Evolutionary conservation across 176 grass and related monocot species (phyloP).

Genomic region (Oryza punctata): DNA sequence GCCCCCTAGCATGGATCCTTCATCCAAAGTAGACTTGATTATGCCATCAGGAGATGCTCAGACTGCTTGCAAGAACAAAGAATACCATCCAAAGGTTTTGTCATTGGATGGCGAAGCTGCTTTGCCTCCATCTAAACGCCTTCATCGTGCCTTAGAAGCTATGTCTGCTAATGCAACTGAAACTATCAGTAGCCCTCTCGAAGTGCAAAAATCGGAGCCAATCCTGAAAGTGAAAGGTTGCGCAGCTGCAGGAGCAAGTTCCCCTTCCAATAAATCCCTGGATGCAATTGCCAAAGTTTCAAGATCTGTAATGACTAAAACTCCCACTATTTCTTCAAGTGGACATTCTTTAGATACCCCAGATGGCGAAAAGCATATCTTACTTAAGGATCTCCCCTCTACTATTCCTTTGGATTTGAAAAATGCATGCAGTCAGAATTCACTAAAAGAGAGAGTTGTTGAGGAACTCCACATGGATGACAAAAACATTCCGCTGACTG

Average conservation of each 20-base stretch:
- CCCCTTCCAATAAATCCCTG: slow-evolving; percentile 29
- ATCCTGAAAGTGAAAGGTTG: slow-evolving; percentile 43
- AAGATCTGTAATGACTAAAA: slow-evolving; percentile 29
- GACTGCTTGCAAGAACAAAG: slow-evolving; percentile 46
- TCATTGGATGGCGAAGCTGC: slow-evolving; percentile 75
- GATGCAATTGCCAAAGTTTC: slow-evolving; percentile 36
- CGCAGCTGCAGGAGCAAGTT: slow-evolving; percentile 20
- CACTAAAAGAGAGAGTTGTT: slow-evolving; percentile 11
- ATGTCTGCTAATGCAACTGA: slow-evolving; percentile 91
- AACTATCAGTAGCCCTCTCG: slow-evolving; percentile 41
- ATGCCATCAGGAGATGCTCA: slow-evolving; percentile 30
- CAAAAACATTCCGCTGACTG: neutral
- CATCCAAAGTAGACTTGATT: slow-evolving; percentile 36
- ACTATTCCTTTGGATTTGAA: slow-evolving; percentile 41
- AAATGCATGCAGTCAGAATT: slow-evolving; percentile 23
- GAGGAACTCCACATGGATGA: slow-evolving; percentile 17
- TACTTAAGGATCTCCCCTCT: slow-evolving; percentile 27
- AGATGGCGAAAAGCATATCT: slow-evolving; percentile 20
- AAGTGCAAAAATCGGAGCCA: slow-evolving; percentile 43
- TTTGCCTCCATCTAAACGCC: slow-evolving; percentile 96
- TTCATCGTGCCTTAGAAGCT: slow-evolving; percentile 96
- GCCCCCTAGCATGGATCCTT: slow-evolving; percentile 23
- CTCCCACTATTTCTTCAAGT: slow-evolving; percentile 11
- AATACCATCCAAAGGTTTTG: slow-evolving; percentile 48
- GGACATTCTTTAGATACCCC: slow-evolving; percentile 37